Base-by-base conservation (phyloP, 148 eudicot species). In the Camellia japonica region DNA sequence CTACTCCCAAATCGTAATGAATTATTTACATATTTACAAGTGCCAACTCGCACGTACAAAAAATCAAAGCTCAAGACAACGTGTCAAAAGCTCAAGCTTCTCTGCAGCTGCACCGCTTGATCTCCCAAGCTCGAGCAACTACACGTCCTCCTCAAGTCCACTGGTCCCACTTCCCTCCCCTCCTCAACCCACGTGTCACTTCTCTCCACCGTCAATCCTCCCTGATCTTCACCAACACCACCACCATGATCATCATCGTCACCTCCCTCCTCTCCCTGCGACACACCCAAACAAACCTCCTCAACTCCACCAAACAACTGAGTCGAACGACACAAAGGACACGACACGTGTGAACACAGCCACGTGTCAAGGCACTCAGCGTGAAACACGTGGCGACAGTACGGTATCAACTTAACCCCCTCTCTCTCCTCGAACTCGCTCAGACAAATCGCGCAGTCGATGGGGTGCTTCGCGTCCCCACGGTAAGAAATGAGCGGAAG, bases 291-390 rank as follows among this genome's bases (percentile, higher is more conserved):
- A 8, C 70, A 1, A 3, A 6, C 23, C 77, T 69, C 82, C 51
- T 61, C 73, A 11, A 2, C 51, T 0, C 2, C 82, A 72, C 19
- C 74, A 30, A 30, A 30, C 20, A 82, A 51, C 54, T 72, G 78
- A 43, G 62, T 58, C 79, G 87, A 80, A 62, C 89, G 77, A 66
- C 90, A 93, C 3, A 93, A 75, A 0, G 97, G 97, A 51, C 97
- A 93, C n/a, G 97, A 87, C 86, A 88, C 93, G 82, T 91, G 91
- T 77, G 84, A 79, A 0, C 16, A 16, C 6, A 93, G 88, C 97
- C 97, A 93, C 88, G 81, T 87, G 88, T 93, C 97, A 60, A 93
- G 77, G n/a, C 97, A 93, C 5, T 9, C 74, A 0, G 86, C 76
- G 80, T 88, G 90, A 77, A 85, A 88, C 81, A 82, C 85, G 80